Conservation (phyloP, 257 asterid species). For the Lycium ferocissimum region DNA sequence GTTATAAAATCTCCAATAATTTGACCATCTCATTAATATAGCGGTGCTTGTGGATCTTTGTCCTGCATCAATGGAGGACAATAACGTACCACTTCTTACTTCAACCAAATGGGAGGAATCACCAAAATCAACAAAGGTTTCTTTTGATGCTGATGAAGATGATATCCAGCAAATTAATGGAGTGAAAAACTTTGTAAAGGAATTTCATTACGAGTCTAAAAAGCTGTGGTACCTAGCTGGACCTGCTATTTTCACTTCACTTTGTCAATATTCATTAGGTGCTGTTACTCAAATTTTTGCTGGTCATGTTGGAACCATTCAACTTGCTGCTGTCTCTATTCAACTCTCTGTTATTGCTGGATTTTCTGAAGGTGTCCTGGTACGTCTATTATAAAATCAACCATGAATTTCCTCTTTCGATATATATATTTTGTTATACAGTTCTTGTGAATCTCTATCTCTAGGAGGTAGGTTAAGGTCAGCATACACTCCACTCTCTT, state of each 20-base stretch:
- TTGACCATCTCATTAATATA: background rate
- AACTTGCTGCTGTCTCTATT: constrained; percentile 36
- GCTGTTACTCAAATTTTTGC: constrained; percentile 33
- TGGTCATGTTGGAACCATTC: constrained; percentile 32
- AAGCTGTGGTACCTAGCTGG: constrained; percentile 33
- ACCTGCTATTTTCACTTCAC: constrained; percentile 30
- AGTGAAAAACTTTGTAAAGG: background rate
- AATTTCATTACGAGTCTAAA: constrained; percentile 23
- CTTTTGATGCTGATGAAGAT: constrained; percentile 22
- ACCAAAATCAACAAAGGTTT: background rate
- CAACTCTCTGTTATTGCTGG: constrained; percentile 35
- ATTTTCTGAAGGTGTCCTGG: constrained; percentile 32
- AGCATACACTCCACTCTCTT: too few relatives aligned
- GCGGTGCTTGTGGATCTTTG: background rate
- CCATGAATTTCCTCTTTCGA: background rate
- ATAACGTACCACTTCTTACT: background rate
- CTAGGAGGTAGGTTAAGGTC: too few relatives aligned
- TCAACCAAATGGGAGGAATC: background rate
- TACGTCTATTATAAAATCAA: background rate
- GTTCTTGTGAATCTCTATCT: too few relatives aligned
- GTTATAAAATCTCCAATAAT: background rate
- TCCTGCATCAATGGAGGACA: background rate
- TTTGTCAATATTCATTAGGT: constrained; percentile 30
- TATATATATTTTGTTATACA: too few relatives aligned
- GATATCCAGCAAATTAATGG: constrained; percentile 28